phyloP scores from a whole-genome alignment of 495 filamentous ascomycete species.

The Aspergillus affinis region DNA sequence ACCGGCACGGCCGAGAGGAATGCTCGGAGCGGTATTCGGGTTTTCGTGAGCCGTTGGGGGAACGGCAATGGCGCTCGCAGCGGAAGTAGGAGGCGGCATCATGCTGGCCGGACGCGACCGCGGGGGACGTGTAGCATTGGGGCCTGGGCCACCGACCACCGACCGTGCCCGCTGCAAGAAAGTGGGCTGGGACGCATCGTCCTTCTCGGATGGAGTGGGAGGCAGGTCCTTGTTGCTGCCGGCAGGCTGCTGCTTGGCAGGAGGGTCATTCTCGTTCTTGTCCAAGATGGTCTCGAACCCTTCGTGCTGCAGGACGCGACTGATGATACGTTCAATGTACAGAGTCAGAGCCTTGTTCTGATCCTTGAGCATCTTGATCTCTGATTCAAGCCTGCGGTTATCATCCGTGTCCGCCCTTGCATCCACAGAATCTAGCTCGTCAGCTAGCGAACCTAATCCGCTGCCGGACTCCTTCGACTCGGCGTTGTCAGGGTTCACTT shows the following conservation, averaged over 20 bases:
- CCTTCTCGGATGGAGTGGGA: conserved; percentile 67
- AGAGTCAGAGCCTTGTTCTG: conserved; percentile 95
- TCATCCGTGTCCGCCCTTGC: conserved; percentile 58
- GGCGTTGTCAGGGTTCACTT: conserved; percentile 37
- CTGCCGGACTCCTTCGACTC: conserved; percentile 36
- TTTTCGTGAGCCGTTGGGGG: conserved; percentile 58
- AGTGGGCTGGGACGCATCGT: conserved; percentile 49
- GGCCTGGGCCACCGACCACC: conserved; percentile 45
- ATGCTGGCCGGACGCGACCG: conserved; percentile 62
- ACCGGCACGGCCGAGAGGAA: conserved; percentile 68
- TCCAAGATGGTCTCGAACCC: conserved; percentile 87
- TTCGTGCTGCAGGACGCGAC: conserved; percentile 86
- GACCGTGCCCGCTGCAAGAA: conserved; percentile 81
- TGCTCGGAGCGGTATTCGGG: conserved; percentile 79
- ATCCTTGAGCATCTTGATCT: conserved; percentile 80
- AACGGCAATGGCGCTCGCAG: conserved; percentile 30
- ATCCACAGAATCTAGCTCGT: conserved; percentile 74
- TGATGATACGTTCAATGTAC: conserved; percentile 98
- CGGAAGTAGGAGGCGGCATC: conserved; percentile 51
- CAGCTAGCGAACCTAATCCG: conserved; percentile 68
- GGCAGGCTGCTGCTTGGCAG: conserved; percentile 20
- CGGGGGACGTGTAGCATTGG: conserved; percentile 42
- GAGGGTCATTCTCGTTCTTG: conserved; percentile 59
- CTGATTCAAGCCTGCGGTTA: conserved; percentile 68
- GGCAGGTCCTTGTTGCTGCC: conserved; percentile 80